phyloP scores from a whole-genome alignment of 176 grass and related monocot genomes.

The maize (Zea mays) region DNA sequence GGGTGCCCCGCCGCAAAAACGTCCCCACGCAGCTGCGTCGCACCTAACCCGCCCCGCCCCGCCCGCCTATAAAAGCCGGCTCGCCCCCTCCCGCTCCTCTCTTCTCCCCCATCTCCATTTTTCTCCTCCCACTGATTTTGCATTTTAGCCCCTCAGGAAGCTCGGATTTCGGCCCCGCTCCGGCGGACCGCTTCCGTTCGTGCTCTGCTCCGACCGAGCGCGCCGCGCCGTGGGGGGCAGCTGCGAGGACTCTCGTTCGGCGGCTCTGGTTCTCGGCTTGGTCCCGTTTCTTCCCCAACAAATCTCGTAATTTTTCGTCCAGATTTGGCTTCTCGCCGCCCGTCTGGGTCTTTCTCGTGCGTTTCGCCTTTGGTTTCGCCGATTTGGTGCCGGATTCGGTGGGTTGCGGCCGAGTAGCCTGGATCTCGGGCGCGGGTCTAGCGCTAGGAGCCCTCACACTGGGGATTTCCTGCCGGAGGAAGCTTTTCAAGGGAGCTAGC shows the following conservation, averaged over 20 bases:
- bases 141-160: constrained; percentile 40
- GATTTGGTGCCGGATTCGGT: constrained; percentile 26
- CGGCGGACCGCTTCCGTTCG: constrained; percentile 2
- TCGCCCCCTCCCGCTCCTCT: constrained; percentile 16
- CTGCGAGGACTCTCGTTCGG: neutral
- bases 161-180: neutral
- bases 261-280: neutral
- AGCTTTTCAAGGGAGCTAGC: constrained; percentile 37
- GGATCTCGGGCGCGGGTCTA: neutral
- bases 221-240: neutral
- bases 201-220: constrained; percentile 33
- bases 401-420: neutral
- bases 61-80: constrained; percentile 27
- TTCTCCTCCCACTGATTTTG: constrained; percentile 42
- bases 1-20: neutral
- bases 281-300: neutral
- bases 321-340: constrained; percentile 37
- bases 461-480: constrained; percentile 51
- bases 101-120: constrained; percentile 31
- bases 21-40: neutral
- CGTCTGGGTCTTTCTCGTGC: constrained; percentile 20
- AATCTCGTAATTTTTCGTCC: constrained; percentile 19
- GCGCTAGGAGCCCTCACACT: constrained; percentile 26
- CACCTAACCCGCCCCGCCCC: neutral
- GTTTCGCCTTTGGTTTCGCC: constrained; percentile 35